Evolutionary conservation across 2,329 filamentous ascomycete genomes (phyloP), one percentile per base, ranked within the genome.

Genomic region (Hyphodiscus sp.): DNA sequence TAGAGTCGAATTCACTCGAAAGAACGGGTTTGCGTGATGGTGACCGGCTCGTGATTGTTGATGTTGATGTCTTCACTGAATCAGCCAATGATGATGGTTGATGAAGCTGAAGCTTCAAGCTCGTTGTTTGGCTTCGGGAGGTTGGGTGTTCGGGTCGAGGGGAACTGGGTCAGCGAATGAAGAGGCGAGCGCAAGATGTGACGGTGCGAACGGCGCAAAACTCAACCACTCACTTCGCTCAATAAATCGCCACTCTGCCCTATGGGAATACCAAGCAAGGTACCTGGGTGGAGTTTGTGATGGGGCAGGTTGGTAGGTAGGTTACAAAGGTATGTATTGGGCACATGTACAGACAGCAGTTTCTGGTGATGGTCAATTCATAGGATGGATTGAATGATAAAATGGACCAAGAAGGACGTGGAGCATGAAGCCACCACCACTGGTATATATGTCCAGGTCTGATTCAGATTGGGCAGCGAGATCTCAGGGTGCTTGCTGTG

Each of bases 1-100:
- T 10, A 15, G 4, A 15, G 4, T 38, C 33, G 11, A 13, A 38
- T 38, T 38, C 11, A 38, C 33, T 38, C 33, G 11, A 47, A 33
- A n/a, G 18, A 29, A 41, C n/a, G n/a, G 20, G 43, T 33, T 50
- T 55, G 52, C 55, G 55, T 52, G 49, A 57, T 41, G 41, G 43
- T 46, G 26, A 41, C 49, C 45, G 15, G 47, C 26, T 52, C 46
- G 26, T 20, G 20, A 18, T 50, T 45, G 52, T 46, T 54, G 43
- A 49, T 47, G 19, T 54, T 54, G 50, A 45, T 33, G 20, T 19
- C 26, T 51, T 51, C 38, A 46, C 26, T 23, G 26, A 48, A 19
- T 23, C 48, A 41, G 13, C 50, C 46, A 48, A 48, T 48, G 33
- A 48, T 48, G 23, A 15, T n/a, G 6, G 23, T 18, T 11, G 38